A percentile compares a stretch with the other conserved stretches of the same genome.
These are phyloP conservation scores for Botrytis fabae DNA, from an alignment of 2,329 filamentous ascomycete genomes.

Conservation along the genomic window DNA sequence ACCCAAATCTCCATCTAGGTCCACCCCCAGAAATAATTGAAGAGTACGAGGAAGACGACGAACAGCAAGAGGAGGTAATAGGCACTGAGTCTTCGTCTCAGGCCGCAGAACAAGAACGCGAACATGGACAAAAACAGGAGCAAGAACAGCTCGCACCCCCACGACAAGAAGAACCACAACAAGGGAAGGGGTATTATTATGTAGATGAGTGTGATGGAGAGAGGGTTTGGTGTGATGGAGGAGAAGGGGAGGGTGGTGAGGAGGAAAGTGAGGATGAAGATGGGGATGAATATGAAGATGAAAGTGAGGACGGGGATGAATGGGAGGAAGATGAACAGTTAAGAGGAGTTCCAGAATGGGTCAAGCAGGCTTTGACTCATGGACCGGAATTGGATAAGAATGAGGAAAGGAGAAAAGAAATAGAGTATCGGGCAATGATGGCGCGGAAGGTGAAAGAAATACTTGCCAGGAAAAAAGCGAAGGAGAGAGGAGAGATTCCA, in stretches of 20 bases:
- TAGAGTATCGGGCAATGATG: neutral
- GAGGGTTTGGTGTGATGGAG: neutral
- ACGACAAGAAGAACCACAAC: neutral
- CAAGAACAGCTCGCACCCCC: neutral
- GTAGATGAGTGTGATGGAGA: neutral
- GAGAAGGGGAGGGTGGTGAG: neutral
- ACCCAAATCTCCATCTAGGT: neutral
- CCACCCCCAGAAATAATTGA: neutral
- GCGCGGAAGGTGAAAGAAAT: neutral
- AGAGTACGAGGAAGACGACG: neutral
- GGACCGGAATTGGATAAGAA: constrained; percentile 14
- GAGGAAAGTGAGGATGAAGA: neutral
- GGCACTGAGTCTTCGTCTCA: neutral
- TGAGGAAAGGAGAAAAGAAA: neutral
- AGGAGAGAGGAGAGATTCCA: neutral
- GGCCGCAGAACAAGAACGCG: neutral
- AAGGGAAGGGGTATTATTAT: neutral
- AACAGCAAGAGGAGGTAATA: constrained; percentile 9
- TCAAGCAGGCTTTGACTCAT: constrained; percentile 8
- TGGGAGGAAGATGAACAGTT: neutral
- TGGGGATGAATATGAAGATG: neutral
- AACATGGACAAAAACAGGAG: neutral
- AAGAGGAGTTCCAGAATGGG: neutral
- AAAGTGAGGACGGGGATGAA: neutral
- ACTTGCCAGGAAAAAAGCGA: neutral